Conservation (phyloP, 805 yeast genomes). For the Suhomyces sp. region DNA sequence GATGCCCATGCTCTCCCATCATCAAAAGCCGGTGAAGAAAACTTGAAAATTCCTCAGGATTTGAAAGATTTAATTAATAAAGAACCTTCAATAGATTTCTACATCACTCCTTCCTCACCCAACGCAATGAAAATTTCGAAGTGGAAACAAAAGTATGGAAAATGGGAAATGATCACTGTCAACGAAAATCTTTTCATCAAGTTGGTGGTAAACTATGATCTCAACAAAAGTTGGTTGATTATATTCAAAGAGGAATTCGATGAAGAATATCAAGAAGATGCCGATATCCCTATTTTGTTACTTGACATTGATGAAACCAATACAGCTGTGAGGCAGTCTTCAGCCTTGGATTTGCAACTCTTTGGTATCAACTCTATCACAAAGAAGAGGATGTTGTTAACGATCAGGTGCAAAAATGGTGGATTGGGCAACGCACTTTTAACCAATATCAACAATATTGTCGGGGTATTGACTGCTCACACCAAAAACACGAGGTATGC, state of each 20-base stretch:
- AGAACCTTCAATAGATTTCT: constrained; percentile 38
- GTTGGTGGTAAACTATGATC: constrained; percentile 38
- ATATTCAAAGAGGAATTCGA: constrained; percentile 42
- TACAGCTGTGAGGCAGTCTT: constrained; percentile 31
- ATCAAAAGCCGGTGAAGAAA: constrained; percentile 14
- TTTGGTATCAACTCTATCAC: constrained; percentile 33
- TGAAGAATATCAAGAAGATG: constrained; percentile 25
- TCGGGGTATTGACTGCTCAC: constrained; percentile 21
- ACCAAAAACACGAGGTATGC: constrained; percentile 6
- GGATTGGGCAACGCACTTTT: constrained; percentile 24
- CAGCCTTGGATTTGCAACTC: constrained; percentile 42
- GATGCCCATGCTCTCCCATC: not conserved
- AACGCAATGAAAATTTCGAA: constrained; percentile 40
- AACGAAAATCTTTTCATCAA: constrained; percentile 37
- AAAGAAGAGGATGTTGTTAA: constrained; percentile 24
- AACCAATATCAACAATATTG: constrained; percentile 26
- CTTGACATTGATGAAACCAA: constrained; percentile 25
- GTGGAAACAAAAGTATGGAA: constrained; percentile 43
- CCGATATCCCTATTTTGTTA: constrained; percentile 38
- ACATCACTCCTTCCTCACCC: constrained; percentile 33
- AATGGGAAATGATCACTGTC: constrained; percentile 45
- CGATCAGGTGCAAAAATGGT: constrained; percentile 34
- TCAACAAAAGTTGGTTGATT: constrained; percentile 36
- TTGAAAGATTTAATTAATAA: constrained; percentile 39
- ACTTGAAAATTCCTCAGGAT: constrained; percentile 33